These are phyloP conservation scores for Ceratobasidium sp. DNA, from an alignment of 1,284 basidiomycete species.

Conservation along the genomic window DNA sequence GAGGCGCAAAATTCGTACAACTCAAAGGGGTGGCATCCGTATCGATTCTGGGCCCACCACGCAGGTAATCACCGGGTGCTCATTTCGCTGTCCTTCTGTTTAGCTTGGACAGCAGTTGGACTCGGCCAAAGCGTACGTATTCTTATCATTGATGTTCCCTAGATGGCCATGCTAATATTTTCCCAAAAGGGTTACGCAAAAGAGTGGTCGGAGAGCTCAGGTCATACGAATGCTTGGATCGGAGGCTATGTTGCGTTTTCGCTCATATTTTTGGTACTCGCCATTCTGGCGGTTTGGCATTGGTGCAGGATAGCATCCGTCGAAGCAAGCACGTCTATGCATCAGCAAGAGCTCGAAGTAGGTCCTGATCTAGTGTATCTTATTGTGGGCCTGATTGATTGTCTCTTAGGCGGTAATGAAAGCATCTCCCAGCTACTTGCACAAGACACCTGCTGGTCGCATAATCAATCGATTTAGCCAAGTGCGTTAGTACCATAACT, in stretches of 20 bases:
- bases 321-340: slow-evolving; percentile 14
- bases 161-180: neutral
- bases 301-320: slow-evolving; percentile 37
- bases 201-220: slow-evolving; percentile 46
- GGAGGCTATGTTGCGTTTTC: slow-evolving; percentile 53
- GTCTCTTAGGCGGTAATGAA: slow-evolving; percentile 28
- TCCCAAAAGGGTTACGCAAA: slow-evolving; percentile 45
- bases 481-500: slow-evolving; percentile 3
- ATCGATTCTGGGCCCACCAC: slow-evolving; percentile 37
- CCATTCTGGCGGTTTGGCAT: slow-evolving; percentile 47
- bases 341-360: slow-evolving; percentile 26
- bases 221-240: slow-evolving; percentile 44
- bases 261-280: slow-evolving; percentile 46
- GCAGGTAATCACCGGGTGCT: slow-evolving; percentile 20
- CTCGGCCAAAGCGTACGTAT: slow-evolving; percentile 13
- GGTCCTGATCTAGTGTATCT: neutral
- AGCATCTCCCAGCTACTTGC: slow-evolving; percentile 51
- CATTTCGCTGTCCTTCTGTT: slow-evolving; percentile 3
- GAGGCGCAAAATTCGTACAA: slow-evolving; percentile 42
- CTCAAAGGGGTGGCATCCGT: slow-evolving; percentile 41
- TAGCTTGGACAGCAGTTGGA: slow-evolving; percentile 30
- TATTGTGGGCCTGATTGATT: slow-evolving; percentile 47
- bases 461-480: slow-evolving; percentile 48
- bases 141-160: neutral
- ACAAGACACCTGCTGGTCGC: slow-evolving; percentile 43